These are phyloP conservation scores for Discostella pseudostelligera DNA, from an alignment of 108 stramenopile genomes.

Conservation along the genomic window DNA sequence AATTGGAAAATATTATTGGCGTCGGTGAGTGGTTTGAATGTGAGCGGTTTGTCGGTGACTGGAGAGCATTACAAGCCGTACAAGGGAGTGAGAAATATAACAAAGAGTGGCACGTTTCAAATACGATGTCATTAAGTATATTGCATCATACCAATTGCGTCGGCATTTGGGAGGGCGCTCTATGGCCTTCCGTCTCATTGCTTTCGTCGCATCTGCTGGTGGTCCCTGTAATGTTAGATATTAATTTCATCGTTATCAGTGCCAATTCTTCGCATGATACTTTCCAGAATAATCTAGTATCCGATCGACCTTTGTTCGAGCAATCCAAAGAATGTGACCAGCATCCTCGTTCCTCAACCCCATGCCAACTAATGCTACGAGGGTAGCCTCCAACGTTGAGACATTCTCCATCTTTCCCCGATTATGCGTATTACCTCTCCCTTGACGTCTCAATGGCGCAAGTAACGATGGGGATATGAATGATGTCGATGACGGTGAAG, in stretches of 20 bases:
- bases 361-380: constrained; percentile 31
- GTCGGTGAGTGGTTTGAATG: constrained; percentile 90
- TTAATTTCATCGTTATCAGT: too few relatives aligned
- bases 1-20: constrained; percentile 94
- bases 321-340: constrained; percentile 14
- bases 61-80: constrained; percentile 95
- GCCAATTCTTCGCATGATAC: neutral
- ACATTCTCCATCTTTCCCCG: constrained; percentile 13
- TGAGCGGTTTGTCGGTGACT: constrained; percentile 86
- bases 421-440: constrained; percentile 19
- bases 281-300: constrained; percentile 34
- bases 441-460: constrained; percentile 44
- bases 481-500: constrained; percentile 3
- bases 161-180: too few relatives aligned
- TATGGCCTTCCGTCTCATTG: too few relatives aligned
- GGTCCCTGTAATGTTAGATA: too few relatives aligned
- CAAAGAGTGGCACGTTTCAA: constrained; percentile 86
- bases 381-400: constrained; percentile 35
- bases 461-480: constrained; percentile 24
- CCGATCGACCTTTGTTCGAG: constrained; percentile 27
- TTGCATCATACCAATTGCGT: too few relatives aligned
- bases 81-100: constrained; percentile 93
- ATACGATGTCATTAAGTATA: constrained; percentile 63
- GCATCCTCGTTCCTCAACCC: constrained; percentile 27
- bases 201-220: too few relatives aligned